Percentiles rank a stretch among this genome's conserved stretches.
Evolutionary conservation across 2,329 filamentous ascomycete genomes (phyloP).

Genomic region (Beauveria bassiana): DNA sequence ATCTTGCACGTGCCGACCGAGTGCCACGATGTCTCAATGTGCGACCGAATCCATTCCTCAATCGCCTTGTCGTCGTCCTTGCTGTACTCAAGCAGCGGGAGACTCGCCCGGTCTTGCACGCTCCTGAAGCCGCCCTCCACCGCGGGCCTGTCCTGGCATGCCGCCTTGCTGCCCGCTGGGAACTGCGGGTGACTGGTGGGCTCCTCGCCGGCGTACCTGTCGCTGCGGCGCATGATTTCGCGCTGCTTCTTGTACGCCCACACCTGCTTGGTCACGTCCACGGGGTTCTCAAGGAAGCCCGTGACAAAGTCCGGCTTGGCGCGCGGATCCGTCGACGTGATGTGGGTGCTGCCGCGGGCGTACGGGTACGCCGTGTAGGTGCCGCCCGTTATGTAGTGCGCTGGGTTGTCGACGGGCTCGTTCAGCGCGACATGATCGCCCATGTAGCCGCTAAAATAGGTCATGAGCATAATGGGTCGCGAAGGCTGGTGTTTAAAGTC

Average conservation of each 20-base stretch:
- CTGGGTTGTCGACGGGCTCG: constrained; percentile 24
- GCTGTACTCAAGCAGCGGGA: constrained; percentile 35
- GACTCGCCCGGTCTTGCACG: constrained; percentile 27
- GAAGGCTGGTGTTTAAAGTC: constrained; percentile 33
- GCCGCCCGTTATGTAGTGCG: constrained; percentile 43
- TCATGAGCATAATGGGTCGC: constrained; percentile 19
- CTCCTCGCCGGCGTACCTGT: constrained; percentile 40
- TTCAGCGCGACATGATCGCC: constrained; percentile 18
- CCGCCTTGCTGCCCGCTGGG: constrained; percentile 29
- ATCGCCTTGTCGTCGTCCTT: constrained; percentile 39
- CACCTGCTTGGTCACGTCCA: constrained; percentile 48
- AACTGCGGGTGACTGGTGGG: constrained; percentile 35
- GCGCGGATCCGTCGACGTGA: constrained; percentile 29
- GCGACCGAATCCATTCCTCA: constrained; percentile 31
- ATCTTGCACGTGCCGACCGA: constrained; percentile 36
- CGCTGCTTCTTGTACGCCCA: constrained; percentile 58
- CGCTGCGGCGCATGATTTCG: constrained; percentile 49
- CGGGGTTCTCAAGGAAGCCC: constrained; percentile 39
- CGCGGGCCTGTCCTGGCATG: constrained; percentile 37
- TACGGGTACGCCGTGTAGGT: constrained; percentile 52
- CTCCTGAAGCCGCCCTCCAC: constrained; percentile 23
- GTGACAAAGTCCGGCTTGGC: constrained; percentile 39
- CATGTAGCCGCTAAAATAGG: constrained; percentile 17
- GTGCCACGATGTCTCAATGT: constrained; percentile 33
- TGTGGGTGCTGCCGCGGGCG: constrained; percentile 52